Percentiles rank a stretch among this genome's conserved stretches.
Evolutionary conservation across 345 rosid species (phyloP).

Genomic region (Citrus sp.): DNA sequence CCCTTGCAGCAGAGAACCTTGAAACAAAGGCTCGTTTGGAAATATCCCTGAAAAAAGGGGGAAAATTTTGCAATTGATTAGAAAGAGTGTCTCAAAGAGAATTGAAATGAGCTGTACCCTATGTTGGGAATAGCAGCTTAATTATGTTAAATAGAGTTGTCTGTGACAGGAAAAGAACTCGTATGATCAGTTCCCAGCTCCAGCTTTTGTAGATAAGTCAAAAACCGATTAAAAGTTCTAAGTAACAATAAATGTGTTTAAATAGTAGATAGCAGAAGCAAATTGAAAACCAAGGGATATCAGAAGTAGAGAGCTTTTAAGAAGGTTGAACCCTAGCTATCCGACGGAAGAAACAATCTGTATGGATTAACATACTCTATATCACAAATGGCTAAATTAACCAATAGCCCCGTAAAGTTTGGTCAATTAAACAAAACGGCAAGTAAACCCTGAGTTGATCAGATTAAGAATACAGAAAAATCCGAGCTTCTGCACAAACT

Average conservation of each 20-base stretch:
- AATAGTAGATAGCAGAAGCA: neutral
- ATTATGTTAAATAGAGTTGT: neutral
- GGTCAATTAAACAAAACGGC: neutral
- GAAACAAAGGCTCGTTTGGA: constrained; percentile 47
- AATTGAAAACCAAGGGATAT: neutral
- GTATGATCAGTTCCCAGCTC: neutral
- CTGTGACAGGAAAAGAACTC: neutral
- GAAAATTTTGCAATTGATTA: neutral
- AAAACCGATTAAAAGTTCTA: neutral
- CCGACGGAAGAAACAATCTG: neutral
- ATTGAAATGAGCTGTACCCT: neutral
- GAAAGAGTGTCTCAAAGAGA: neutral
- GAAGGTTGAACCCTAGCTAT: neutral
- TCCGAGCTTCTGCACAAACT: neutral
- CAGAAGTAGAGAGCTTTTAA: neutral
- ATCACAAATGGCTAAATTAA: neutral
- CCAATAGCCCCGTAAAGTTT: neutral
- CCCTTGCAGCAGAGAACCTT: constrained; percentile 53
- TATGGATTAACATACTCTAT: neutral
- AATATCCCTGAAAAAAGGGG: constrained; percentile 58
- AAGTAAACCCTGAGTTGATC: neutral
- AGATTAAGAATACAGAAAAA: neutral
- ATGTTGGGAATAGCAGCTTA: neutral
- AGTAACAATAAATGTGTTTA: neutral
- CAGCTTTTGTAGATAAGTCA: neutral